These are phyloP conservation scores for Talaromyces amestolkiae DNA, from an alignment of 2,329 filamentous ascomycete genomes.

Conservation along the genomic window DNA sequence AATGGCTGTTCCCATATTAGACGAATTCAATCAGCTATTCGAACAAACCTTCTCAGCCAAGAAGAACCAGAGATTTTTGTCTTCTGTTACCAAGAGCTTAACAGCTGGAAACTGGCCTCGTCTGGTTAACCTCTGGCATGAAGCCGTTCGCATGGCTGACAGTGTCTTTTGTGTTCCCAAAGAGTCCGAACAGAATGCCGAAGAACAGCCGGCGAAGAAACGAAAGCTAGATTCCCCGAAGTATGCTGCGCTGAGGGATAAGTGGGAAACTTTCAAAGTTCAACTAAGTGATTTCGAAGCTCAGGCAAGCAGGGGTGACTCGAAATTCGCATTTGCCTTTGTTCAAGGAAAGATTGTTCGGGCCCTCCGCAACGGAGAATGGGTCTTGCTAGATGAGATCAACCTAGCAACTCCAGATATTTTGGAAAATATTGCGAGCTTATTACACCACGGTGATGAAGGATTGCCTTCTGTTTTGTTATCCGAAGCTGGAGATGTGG, in stretches of 20 bases:
- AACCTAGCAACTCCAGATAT: conserved; percentile 95
- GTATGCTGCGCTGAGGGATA: conserved; percentile 56
- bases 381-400: conserved; percentile 95
- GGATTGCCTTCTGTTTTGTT: conserved; percentile 78
- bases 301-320: conserved; percentile 68
- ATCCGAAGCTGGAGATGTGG: conserved; percentile 89
- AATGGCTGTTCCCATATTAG: conserved; percentile 82
- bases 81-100: conserved; percentile 74
- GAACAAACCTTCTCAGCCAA: conserved; percentile 79
- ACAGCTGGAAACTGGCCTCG: conserved; percentile 83
- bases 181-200: conserved; percentile 37
- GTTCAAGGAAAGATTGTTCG: conserved; percentile 95
- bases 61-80: conserved; percentile 83
- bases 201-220: conserved; percentile 70
- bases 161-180: conserved; percentile 61
- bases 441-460: conserved; percentile 70
- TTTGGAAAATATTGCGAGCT: conserved; percentile 85
- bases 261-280: conserved; percentile 77
- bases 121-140: conserved; percentile 79
- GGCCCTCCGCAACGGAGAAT: conserved; percentile 92
- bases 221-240: conserved; percentile 58
- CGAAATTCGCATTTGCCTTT: conserved; percentile 89
- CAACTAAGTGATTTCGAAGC: conserved; percentile 76
- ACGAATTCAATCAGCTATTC: conserved; percentile 91
- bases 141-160: conserved; percentile 84